Evolutionary conservation across 1,284 basidiomycete genomes (phyloP).

Genomic region (Leucoagaricus sp.): DNA sequence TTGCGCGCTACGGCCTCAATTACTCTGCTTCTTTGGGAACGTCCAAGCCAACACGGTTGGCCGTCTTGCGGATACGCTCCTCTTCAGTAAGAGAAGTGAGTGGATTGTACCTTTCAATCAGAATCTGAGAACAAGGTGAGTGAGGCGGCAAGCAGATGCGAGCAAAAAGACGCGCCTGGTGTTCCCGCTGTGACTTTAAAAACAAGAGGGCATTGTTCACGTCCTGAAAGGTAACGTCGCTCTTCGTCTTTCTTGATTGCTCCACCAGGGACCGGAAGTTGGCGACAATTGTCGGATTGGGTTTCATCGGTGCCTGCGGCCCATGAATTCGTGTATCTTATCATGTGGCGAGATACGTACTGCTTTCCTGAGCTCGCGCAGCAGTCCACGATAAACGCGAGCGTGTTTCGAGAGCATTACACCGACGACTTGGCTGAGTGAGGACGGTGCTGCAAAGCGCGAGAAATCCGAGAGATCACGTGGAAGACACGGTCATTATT

Average conservation of each 20-base stretch:
- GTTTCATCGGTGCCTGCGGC: slow-evolving; percentile 2
- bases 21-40: slow-evolving; percentile 46
- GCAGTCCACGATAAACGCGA: slow-evolving; percentile 38
- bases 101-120: slow-evolving; percentile 88
- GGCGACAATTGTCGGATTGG: slow-evolving; percentile 35
- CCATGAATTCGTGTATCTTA: neutral
- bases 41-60: slow-evolving; percentile 82
- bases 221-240: slow-evolving; percentile 42
- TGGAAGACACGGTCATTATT: neutral
- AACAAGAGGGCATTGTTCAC: slow-evolving; percentile 72
- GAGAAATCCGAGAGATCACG: neutral
- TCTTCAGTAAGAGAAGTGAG: slow-evolving; percentile 75
- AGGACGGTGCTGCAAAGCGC: neutral
- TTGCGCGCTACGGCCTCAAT: neutral
- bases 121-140: slow-evolving; percentile 43
- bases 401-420: slow-evolving; percentile 33
- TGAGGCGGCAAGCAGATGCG: neutral
- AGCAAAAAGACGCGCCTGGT: slow-evolving; percentile 41
- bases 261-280: slow-evolving; percentile 66
- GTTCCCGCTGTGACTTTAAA: slow-evolving; percentile 64
- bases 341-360: slow-evolving; percentile 25
- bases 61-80: slow-evolving; percentile 82
- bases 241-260: slow-evolving; percentile 31
- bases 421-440: neutral
- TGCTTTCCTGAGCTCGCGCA: slow-evolving; percentile 43